phyloP scores from a whole-genome alignment of 345 rosid species.

The Eucalyptus shirleyi region DNA sequence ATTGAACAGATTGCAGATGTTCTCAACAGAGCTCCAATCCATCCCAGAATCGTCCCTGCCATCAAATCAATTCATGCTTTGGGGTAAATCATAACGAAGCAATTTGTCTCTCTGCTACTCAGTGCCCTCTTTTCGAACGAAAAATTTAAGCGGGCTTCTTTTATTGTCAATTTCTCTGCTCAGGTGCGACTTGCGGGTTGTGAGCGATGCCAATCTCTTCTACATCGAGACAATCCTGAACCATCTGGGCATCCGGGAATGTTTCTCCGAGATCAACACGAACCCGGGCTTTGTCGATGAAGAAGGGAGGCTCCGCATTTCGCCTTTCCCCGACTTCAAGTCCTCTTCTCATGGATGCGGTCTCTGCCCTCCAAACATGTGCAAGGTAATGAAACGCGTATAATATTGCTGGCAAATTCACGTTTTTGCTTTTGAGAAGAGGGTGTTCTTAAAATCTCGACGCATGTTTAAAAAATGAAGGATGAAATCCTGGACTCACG shows the following conservation, averaged over 20 bases:
- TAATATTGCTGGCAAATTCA: neutral
- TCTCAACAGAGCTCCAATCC: conserved; percentile 40
- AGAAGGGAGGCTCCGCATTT: conserved; percentile 44
- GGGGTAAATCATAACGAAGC: conserved; percentile 26
- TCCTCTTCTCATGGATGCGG: conserved; percentile 51
- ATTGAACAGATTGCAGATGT: conserved; percentile 47
- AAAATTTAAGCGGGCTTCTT: neutral
- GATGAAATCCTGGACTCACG: neutral
- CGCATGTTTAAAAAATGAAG: neutral
- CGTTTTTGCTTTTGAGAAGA: neutral
- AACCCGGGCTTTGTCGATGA: conserved; percentile 58
- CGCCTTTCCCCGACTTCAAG: conserved; percentile 52
- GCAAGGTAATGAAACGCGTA: conserved; percentile 44
- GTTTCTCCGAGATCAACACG: conserved; percentile 68
- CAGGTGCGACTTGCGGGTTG: conserved; percentile 79
- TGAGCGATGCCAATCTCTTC: conserved; percentile 73
- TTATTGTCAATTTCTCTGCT: neutral
- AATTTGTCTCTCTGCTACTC: neutral
- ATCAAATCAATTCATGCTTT: conserved; percentile 66
- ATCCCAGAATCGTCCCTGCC: conserved; percentile 56
- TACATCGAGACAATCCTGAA: conserved; percentile 63
- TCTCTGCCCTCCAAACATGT: conserved; percentile 89
- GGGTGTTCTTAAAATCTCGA: neutral
- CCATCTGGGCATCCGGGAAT: conserved; percentile 52
- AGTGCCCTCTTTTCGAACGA: neutral